A percentile compares a stretch with the other conserved stretches of the same genome.
Evolutionary conservation across 345 rosid genomes (phyloP).

Genomic region (Turnera subulata): DNA sequence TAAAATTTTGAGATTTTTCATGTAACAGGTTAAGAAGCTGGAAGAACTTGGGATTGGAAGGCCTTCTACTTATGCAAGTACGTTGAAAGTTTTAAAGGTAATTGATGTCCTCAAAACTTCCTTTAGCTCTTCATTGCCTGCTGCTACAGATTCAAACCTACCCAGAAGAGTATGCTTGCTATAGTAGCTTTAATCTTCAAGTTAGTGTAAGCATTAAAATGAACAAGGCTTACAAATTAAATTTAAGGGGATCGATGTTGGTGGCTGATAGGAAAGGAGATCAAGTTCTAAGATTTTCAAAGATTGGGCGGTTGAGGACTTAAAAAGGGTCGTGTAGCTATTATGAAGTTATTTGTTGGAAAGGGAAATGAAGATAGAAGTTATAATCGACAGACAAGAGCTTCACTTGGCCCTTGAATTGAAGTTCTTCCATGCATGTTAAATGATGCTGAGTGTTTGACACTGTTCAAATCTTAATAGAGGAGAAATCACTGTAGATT

Average conservation of each 20-base stretch:
- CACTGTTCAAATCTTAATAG: too few relatives aligned
- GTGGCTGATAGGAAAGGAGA: not conserved
- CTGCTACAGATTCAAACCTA: not conserved
- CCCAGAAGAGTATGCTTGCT: too few relatives aligned
- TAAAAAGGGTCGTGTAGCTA: not conserved
- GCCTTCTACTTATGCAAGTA: constrained; percentile 95
- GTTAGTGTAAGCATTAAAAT: not conserved
- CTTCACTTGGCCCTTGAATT: too few relatives aligned
- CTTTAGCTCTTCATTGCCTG: not conserved
- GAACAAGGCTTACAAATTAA: not conserved
- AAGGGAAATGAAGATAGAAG: too few relatives aligned
- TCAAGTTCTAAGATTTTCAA: not conserved
- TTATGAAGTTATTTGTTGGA: too few relatives aligned
- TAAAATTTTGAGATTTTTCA: too few relatives aligned
- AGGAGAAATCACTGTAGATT: too few relatives aligned
- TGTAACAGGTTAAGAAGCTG: constrained; percentile 84
- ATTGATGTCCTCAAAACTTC: not conserved
- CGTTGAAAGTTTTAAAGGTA: constrained; percentile 85
- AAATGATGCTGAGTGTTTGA: too few relatives aligned
- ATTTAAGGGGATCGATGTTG: not conserved
- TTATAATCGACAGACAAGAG: too few relatives aligned
- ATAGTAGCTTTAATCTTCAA: not conserved
- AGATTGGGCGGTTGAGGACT: not conserved
- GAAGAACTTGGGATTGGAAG: constrained; percentile 99
- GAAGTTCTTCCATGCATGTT: too few relatives aligned